These are phyloP conservation scores for Diaporthe ilicicola DNA, from an alignment of 2,329 filamentous ascomycete species.

Conservation along the genomic window DNA sequence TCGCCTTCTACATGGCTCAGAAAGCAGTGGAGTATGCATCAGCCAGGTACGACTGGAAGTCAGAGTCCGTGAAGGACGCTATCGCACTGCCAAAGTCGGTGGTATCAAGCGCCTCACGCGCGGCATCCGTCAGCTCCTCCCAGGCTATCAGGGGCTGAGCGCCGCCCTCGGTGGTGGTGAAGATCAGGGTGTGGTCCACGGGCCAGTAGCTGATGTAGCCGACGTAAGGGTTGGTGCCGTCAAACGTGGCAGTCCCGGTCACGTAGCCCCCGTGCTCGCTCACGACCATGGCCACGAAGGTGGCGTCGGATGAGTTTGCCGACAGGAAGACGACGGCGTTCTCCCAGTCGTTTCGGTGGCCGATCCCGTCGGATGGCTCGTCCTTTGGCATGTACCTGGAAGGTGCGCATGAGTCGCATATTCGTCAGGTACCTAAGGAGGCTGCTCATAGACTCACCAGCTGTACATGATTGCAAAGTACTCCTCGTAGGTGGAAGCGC, in stretches of 20 bases:
- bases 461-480: conserved; percentile 51
- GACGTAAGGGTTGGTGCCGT: conserved; percentile 39
- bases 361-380: conserved; percentile 43
- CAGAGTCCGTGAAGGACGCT: conserved; percentile 27
- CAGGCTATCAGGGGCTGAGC: conserved; percentile 52
- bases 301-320: conserved; percentile 38
- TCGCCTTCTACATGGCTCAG: not conserved
- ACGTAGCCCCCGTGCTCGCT: conserved; percentile 47
- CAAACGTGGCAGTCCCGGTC: conserved; percentile 15
- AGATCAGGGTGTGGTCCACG: conserved; percentile 47
- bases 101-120: conserved; percentile 45
- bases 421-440: not conserved
- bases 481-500: conserved; percentile 40
- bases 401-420: not conserved
- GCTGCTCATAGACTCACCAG: conserved; percentile 33
- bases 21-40: conserved; percentile 18
- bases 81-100: conserved; percentile 48
- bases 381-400: conserved; percentile 56
- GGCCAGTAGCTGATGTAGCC: conserved; percentile 45
- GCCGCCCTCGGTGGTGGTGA: conserved; percentile 47
- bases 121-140: conserved; percentile 49
- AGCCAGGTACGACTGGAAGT: conserved; percentile 24
- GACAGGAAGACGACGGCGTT: conserved; percentile 44
- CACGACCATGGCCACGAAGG: conserved; percentile 48
- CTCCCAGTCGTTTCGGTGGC: conserved; percentile 53